Base-by-base conservation (phyloP, 1,284 basidiomycete genomes). In the Ceratorhiza oryzae-sativae region DNA sequence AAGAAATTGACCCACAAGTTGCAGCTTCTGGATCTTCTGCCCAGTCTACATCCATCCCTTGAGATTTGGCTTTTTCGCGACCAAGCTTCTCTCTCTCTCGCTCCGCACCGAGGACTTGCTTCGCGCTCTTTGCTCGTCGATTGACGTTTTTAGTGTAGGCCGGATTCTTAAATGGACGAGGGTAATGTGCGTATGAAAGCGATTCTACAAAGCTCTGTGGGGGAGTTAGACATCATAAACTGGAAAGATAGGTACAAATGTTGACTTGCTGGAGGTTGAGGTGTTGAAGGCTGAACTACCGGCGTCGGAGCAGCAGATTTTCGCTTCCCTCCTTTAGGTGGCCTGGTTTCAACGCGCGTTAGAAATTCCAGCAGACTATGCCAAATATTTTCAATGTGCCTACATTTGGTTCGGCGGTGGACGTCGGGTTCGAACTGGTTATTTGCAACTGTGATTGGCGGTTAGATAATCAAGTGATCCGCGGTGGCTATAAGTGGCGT, bases 91-190 rank as follows among this genome's bases (percentile, higher is more conserved):
- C 90, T 0, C 88, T 83, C 75, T 93, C 91, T 10, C 90, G 85
- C 77, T 93, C 91, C 74, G 90, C 89, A 1, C 85, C 84, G 12
- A 93, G 82, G 1, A 93, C 87, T 1, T 87, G 84, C 80, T 93
- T 93, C 75, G 92, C 78, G 76, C 91, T 91, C 82, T 90, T 92
- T 18, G 90, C 86, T 23, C 90, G 83, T 12, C 90, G 83, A 73
- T 87, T 89, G 8, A 84, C 77, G 76, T 90, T 90, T 81, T 90
- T 92, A 2, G 82, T 83, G 76, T 91, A 90, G 41, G 83, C 79
- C 0, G 86, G 84, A 75, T 89, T 91, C 80, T 93, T 93, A 83
- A 93, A 93, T 0, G 91, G 89, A 0, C 89, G 84, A 0, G 88
- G 87, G 41, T 80, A 79, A 72, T 90, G 84, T 1, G 90, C 81